These are phyloP conservation scores for Phytophthora pinifolia DNA, from an alignment of 352 stramenopile genomes.

Conservation along the genomic window DNA sequence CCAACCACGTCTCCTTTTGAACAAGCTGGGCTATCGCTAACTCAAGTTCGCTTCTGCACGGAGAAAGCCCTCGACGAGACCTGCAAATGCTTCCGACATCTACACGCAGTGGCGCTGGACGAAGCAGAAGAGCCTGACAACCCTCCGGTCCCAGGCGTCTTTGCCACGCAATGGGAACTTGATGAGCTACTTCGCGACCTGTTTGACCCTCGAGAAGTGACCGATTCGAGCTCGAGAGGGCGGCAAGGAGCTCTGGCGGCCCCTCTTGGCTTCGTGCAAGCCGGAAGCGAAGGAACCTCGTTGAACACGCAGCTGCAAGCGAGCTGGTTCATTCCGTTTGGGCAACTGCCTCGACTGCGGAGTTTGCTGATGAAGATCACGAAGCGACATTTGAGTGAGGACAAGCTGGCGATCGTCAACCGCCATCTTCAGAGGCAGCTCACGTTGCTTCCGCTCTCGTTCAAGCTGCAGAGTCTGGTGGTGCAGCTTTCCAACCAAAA, in stretches of 20 bases:
- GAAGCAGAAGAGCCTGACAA: conserved; percentile 10
- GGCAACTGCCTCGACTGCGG: conserved; percentile 42
- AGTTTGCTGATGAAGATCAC: conserved; percentile 58
- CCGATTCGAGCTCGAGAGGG: neutral
- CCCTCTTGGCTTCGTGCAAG: conserved; percentile 17
- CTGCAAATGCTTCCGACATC: conserved; percentile 38
- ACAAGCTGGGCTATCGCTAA: conserved; percentile 43
- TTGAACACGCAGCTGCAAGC: conserved; percentile 41
- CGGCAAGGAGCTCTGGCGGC: conserved; percentile 12
- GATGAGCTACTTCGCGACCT: conserved; percentile 37
- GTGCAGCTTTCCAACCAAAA: conserved; percentile 33
- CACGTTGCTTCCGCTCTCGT: conserved; percentile 40
- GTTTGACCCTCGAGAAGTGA: conserved; percentile 26
- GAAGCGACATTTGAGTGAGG: conserved; percentile 52
- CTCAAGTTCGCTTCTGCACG: conserved; percentile 50
- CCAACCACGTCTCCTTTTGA: conserved; percentile 36
- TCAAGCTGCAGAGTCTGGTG: conserved; percentile 42
- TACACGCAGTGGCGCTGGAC: conserved; percentile 30
- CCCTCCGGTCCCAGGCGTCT: conserved; percentile 31
- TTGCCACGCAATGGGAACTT: conserved; percentile 60
- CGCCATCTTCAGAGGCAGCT: conserved; percentile 50
- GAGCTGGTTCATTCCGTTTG: conserved; percentile 71
- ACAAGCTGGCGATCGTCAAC: conserved; percentile 52
- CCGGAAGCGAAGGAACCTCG: conserved; percentile 18
- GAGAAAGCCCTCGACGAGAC: conserved; percentile 52